Conservation (phyloP, 306 rosid genomes). For the Castanopsis chinensis region DNA sequence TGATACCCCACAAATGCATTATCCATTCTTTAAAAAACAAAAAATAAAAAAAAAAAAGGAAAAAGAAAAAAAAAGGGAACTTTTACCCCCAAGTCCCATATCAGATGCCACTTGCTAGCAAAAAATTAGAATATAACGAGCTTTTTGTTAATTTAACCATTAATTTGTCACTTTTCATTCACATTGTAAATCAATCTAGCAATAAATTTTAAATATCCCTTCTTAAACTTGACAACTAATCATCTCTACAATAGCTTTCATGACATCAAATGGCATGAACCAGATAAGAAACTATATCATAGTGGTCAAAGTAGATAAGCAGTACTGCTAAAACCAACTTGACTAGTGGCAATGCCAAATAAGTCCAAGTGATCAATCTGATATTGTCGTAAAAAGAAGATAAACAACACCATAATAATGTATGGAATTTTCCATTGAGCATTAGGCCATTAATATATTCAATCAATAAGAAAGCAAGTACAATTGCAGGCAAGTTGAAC, state of each 20-base stretch:
- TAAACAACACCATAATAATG: neutral
- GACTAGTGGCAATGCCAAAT: neutral
- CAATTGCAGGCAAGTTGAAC: neutral
- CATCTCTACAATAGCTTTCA: neutral
- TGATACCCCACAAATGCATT: too few relatives aligned
- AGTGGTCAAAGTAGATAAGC: neutral
- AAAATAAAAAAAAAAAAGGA: too few relatives aligned
- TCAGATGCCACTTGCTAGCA: too few relatives aligned
- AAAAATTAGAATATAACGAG: too few relatives aligned
- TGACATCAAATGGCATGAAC: neutral
- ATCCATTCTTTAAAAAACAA: too few relatives aligned
- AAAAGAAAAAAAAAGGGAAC: too few relatives aligned
- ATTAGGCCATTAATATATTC: neutral
- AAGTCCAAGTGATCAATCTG: neutral
- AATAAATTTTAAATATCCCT: too few relatives aligned
- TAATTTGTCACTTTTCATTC: neutral
- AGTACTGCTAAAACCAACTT: neutral
- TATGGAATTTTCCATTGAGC: too few relatives aligned
- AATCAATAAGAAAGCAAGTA: neutral
- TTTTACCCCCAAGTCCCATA: too few relatives aligned
- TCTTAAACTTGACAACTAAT: neutral
- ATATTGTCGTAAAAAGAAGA: neutral
- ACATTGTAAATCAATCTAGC: neutral
- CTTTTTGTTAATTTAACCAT: too few relatives aligned
- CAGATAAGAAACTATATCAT: neutral